Evolutionary conservation across 2,329 filamentous ascomycete species (phyloP).

Genomic region (Xylaria sp.): DNA sequence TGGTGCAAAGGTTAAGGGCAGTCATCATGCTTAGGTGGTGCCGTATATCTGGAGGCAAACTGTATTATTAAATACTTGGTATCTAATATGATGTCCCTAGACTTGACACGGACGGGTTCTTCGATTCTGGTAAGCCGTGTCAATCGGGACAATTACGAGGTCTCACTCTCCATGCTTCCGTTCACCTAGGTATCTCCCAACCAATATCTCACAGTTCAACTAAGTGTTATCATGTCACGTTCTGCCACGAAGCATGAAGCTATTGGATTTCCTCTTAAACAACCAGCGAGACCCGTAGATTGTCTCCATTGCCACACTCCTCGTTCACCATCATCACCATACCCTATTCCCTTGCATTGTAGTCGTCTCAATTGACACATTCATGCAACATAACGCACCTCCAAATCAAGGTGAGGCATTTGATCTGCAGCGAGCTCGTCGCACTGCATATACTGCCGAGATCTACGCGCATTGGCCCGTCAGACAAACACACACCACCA

Average conservation of each 20-base stretch:
- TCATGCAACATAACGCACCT: too few species aligned
- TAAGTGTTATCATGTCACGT: too few species aligned
- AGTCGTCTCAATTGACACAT: too few species aligned
- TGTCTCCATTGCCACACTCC: too few species aligned
- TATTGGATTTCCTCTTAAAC: too few species aligned
- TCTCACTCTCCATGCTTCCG: neutral
- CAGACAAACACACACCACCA: slow-evolving; percentile 19
- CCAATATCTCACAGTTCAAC: too few species aligned
- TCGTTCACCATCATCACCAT: too few species aligned
- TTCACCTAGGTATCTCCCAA: neutral
- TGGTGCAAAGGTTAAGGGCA: neutral
- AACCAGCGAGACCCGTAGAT: too few species aligned
- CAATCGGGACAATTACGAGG: neutral
- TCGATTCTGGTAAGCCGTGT: neutral
- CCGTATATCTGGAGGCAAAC: neutral
- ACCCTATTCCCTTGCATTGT: too few species aligned
- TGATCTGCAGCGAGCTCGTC: slow-evolving; percentile 10
- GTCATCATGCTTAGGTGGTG: neutral
- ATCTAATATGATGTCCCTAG: slow-evolving; percentile 7
- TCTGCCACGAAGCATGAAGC: too few species aligned
- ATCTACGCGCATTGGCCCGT: slow-evolving; percentile 5
- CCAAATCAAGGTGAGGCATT: neutral
- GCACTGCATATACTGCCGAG: slow-evolving; percentile 12
- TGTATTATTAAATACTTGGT: neutral
- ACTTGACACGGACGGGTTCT: neutral